Percentiles rank a stretch among this genome's conserved stretches.
These are phyloP conservation scores for Verbascum thapsus DNA, from an alignment of 257 asterid genomes.

Conservation along the genomic window DNA sequence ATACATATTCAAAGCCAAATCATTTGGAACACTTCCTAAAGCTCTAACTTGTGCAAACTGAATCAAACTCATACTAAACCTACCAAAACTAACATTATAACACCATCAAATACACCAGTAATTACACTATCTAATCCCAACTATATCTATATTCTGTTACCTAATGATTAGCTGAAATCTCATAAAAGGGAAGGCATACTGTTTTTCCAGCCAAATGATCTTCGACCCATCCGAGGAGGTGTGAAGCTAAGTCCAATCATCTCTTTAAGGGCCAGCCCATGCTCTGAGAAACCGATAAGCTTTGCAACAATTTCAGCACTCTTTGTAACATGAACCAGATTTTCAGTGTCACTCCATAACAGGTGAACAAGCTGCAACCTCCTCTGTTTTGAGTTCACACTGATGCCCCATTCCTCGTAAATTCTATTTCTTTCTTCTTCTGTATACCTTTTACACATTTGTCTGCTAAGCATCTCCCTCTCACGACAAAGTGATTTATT, in stretches of 20 bases:
- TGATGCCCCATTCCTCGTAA: conserved; percentile 60
- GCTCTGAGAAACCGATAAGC: conserved; percentile 58
- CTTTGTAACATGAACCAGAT: conserved; percentile 45
- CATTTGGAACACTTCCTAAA: neutral
- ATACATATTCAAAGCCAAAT: neutral
- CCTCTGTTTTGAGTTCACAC: conserved; percentile 52
- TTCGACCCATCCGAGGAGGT: conserved; percentile 41
- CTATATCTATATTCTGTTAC: neutral
- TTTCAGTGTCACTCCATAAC: conserved; percentile 53
- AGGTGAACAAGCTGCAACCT: conserved; percentile 49
- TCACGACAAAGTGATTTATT: conserved; percentile 43
- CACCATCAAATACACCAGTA: neutral
- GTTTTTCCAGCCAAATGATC: conserved; percentile 59
- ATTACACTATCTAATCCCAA: neutral
- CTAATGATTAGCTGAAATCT: conserved; percentile 12
- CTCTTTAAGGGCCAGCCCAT: conserved; percentile 51
- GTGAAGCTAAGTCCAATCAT: conserved; percentile 71
- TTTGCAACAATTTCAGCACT: conserved; percentile 65
- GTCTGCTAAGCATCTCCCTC: conserved; percentile 61
- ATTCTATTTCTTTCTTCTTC: conserved; percentile 45
- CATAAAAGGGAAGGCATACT: conserved; percentile 42
- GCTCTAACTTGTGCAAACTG: conserved; percentile 5
- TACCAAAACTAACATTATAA: conserved; percentile 1
- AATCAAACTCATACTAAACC: neutral
- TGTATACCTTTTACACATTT: conserved; percentile 27